Percentiles rank a stretch among this genome's conserved stretches.
Evolutionary conservation across 805 yeast species (phyloP).

Genomic region (Starmerella khaoyaiensis): DNA sequence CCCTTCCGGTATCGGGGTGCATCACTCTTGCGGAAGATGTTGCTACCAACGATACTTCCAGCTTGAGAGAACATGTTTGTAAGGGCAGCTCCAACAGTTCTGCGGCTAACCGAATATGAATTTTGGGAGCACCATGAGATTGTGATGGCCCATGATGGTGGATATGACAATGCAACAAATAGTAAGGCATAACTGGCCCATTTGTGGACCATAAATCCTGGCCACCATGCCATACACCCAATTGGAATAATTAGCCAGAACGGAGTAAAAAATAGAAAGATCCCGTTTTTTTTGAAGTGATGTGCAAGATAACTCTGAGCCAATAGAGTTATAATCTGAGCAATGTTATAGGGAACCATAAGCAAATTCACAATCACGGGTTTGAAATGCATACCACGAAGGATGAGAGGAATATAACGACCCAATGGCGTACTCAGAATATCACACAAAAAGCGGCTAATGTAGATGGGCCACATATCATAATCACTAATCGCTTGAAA

Average conservation of each 20-base stretch:
- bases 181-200: constrained; percentile 27
- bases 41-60: constrained; percentile 40
- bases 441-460: constrained; percentile 35
- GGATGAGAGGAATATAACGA: constrained; percentile 36
- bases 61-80: constrained; percentile 54
- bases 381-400: constrained; percentile 37
- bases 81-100: constrained; percentile 54
- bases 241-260: constrained; percentile 19
- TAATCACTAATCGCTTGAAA: constrained; percentile 35
- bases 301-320: constrained; percentile 14
- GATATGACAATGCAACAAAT: constrained; percentile 23
- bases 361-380: constrained; percentile 41
- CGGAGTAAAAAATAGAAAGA: constrained; percentile 9
- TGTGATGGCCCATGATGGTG: constrained; percentile 21
- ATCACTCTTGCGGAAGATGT: constrained; percentile 46
- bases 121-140: constrained; percentile 45
- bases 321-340: constrained; percentile 22
- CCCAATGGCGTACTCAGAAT: constrained; percentile 30
- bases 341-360: constrained; percentile 36
- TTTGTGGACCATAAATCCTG: constrained; percentile 16
- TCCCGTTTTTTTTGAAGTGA: constrained; percentile 12
- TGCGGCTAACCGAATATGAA: constrained; percentile 46
- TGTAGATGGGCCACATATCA: constrained; percentile 46
- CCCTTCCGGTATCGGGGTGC: constrained; percentile 50
- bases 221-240: constrained; percentile 21